Percentiles rank a stretch among this genome's conserved stretches.
These are phyloP conservation scores for Fistulina hepatica DNA, from an alignment of 1,284 basidiomycete species.

Conservation along the genomic window DNA sequence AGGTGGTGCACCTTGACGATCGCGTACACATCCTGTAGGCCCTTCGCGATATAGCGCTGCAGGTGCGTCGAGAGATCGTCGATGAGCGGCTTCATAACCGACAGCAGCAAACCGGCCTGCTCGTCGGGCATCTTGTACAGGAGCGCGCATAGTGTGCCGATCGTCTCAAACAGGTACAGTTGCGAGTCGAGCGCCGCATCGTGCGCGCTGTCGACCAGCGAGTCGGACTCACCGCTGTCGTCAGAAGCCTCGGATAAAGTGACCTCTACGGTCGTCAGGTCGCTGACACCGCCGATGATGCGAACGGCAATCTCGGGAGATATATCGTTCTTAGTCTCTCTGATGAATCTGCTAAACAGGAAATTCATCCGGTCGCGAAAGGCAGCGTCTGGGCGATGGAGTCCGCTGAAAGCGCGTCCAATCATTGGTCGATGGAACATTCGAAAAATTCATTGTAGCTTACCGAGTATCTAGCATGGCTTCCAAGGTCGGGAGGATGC, in stretches of 20 bases:
- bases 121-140: slow-evolving; percentile 61
- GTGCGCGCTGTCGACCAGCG: slow-evolving; percentile 73
- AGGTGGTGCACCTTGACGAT: slow-evolving; percentile 91
- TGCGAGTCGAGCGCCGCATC: slow-evolving; percentile 81
- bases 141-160: slow-evolving; percentile 77
- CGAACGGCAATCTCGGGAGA: slow-evolving; percentile 60
- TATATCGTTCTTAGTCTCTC: slow-evolving; percentile 75
- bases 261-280: slow-evolving; percentile 54
- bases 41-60: slow-evolving; percentile 43
- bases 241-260: slow-evolving; percentile 60
- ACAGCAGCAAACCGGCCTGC: slow-evolving; percentile 63
- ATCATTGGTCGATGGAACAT: slow-evolving; percentile 4
- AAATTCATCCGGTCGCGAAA: slow-evolving; percentile 83
- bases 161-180: slow-evolving; percentile 90
- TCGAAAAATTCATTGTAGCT: slow-evolving; percentile 16
- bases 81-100: slow-evolving; percentile 75
- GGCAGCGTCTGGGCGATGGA: slow-evolving; percentile 69
- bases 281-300: slow-evolving; percentile 68
- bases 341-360: slow-evolving; percentile 89
- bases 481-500: slow-evolving; percentile 78
- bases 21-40: slow-evolving; percentile 52
- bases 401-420: slow-evolving; percentile 47
- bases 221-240: slow-evolving; percentile 40
- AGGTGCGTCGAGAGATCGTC: slow-evolving; percentile 66
- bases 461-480: slow-evolving; percentile 82